Conservation (phyloP, 805 yeast species). For the Ogataea neopini region DNA sequence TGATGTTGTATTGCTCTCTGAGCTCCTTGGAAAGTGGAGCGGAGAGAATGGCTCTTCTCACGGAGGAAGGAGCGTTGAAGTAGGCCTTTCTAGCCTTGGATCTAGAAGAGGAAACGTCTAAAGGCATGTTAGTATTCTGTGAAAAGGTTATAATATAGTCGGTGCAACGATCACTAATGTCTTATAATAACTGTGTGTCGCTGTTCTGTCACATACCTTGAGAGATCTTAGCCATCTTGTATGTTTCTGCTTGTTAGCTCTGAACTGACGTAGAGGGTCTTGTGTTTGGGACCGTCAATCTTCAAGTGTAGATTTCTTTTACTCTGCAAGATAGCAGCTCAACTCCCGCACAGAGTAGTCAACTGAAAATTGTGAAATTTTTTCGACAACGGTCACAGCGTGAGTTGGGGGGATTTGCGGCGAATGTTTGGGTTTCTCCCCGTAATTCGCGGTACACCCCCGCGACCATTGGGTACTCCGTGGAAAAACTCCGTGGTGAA, state of each 20-base stretch:
- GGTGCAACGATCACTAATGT: neutral
- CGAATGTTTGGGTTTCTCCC: no score
- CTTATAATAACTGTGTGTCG: neutral
- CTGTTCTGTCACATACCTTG: conserved; percentile 31
- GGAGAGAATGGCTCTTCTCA: conserved; percentile 90
- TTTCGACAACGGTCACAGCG: conserved; percentile 3
- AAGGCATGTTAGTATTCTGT: conserved; percentile 7
- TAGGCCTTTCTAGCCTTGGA: conserved; percentile 99
- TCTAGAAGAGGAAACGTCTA: conserved; percentile 99
- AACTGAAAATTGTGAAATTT: conserved; percentile 8
- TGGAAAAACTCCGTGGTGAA: no score
- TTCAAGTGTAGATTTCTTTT: conserved; percentile 3
- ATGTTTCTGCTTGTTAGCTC: conserved; percentile 10
- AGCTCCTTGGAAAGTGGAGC: conserved; percentile 99
- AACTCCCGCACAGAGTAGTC: conserved; percentile 1
- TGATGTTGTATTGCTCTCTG: conserved; percentile 95
- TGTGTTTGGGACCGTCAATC: neutral
- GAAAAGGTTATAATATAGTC: neutral
- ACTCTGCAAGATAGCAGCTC: conserved; percentile 2
- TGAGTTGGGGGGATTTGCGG: neutral
- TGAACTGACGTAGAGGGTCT: conserved; percentile 2
- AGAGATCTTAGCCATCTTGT: conserved; percentile 38
- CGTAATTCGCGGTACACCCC: no score
- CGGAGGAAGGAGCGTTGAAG: conserved; percentile 96
- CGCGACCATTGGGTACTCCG: no score